Base-by-base conservation (phyloP, 2,329 filamentous ascomycete species). In the Penicillium vulpinum region DNA sequence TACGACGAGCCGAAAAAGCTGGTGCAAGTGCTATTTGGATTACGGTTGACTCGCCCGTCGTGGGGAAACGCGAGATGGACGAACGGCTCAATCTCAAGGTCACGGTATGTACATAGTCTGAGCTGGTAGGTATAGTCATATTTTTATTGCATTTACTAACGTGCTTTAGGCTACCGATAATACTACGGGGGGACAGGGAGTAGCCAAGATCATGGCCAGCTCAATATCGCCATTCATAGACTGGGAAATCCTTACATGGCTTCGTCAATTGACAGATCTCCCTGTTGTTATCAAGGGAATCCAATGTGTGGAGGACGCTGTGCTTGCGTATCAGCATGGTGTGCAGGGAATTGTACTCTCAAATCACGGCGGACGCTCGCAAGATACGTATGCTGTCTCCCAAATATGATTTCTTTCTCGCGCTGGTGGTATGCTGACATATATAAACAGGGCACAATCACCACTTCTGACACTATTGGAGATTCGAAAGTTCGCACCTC, bases 391-490 rank as follows among this genome's bases (percentile, higher is more conserved):
- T 36, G 64, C 55, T 4, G 13, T 5, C 11, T 24, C 45, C n/a
- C 10, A 13, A 24, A 10, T 24, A 21, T 11, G 29, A 13, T 29
- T 26, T 5, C 18, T 28, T 35, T 2, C 29, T 13, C 31, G 18
- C 2, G 10, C 16, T 8, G 6, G 10, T 24, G 21, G 2, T 13
- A 48, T 22, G 3, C 8, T 50, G 0, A 33, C 8, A 4, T 24
- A 16, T 40, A 11, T 51, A 9, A 22, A 35, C 31, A 70, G 65
- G 1, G 65, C 70, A 4, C 70, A 73, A 59, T 61, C 86, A 0
- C 79, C 83, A 0, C 77, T 89, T 29, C 69, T 88, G 33, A 80
- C 85, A 0, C 67, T 89, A 4, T 71, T 89, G 1, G 86, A 90
- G 72, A 77, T 89, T 59, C 85, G 85, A 56, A 80, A 80, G 62